phyloP scores from a whole-genome alignment of 495 filamentous ascomycete species.

The Xanthoparmelia taractica region DNA sequence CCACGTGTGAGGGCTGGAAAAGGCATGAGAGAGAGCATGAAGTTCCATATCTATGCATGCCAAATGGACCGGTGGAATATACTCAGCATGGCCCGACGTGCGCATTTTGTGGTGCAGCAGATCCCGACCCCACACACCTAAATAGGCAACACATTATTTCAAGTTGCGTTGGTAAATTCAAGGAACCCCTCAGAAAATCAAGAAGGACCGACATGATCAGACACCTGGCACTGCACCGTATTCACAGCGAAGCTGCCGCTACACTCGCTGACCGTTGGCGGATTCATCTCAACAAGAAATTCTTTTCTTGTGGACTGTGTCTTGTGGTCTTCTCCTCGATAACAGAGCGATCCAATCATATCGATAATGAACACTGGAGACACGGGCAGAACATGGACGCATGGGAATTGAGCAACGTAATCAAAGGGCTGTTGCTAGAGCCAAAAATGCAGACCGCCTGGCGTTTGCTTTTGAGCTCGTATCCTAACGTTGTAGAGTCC shows the following conservation, averaged over 20 bases:
- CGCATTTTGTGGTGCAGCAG: not conserved
- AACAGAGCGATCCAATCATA: constrained; percentile 11
- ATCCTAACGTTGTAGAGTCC: not conserved
- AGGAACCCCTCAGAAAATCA: not conserved
- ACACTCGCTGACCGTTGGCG: constrained; percentile 7
- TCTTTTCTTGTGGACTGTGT: constrained; percentile 12
- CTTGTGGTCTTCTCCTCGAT: not conserved
- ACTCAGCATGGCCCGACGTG: not conserved
- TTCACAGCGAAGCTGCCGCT: not conserved
- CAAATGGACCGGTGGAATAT: not conserved
- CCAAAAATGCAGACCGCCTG: not conserved
- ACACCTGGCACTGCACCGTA: constrained; percentile 3
- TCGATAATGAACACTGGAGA: constrained; percentile 12
- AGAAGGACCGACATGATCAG: constrained; percentile 1
- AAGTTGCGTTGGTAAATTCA: not conserved
- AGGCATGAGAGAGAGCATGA: constrained; percentile 18
- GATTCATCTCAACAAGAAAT: not conserved
- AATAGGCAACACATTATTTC: not conserved
- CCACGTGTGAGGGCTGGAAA: constrained; percentile 15
- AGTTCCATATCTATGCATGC: constrained; percentile 5
- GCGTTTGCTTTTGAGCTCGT: not conserved
- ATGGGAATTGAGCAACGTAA: constrained; percentile 11
- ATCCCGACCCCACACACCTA: not conserved
- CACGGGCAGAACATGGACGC: not conserved
- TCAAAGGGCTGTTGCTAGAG: constrained; percentile 5